Evolutionary conservation across 768 basidiomycete genomes (phyloP), one percentile per base, ranked within the genome.

Genomic region (Termitomyces sp.): DNA sequence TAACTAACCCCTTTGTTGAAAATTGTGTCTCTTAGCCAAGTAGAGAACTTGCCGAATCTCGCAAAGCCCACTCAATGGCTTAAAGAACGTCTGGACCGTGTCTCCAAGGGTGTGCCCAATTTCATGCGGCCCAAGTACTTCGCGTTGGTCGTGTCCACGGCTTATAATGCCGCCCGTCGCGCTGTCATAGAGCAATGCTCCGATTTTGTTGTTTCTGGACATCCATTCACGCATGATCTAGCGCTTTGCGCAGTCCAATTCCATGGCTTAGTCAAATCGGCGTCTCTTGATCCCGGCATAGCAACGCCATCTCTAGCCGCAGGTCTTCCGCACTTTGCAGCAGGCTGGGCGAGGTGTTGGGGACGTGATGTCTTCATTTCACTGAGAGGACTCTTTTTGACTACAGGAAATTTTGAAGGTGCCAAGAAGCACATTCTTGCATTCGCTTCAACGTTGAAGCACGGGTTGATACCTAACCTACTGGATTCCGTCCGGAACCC

Each of bases 61-160:
- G 73, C 66, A 2, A 77, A 78, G 57, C 87, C 91, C 11, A 88
- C 86, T 5, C 71, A 80, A 52, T 99, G 97, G 97, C 76, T 98
- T 64, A 81, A 84, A 66, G 83, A 90, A 58, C 82, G 94, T n/a
- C 91, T 95, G 62, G 90, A 93, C 45, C 77, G 83, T 21, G 80
- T 98, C 64, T 87, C 89, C 62, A 66, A 67, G 1, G 77, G 77
- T 11, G 85, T 87, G 6, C 90, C 97, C 0, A 81, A 88, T 17
- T 95, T 93, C 76, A 77, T 98, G 70, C 82, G 95, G 21, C 97
- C 97, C 21, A 98, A 96, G 69, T 98, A 92, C 71, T 99, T 99
- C 61, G 93, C 94, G 0, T 79, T 98, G 56, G 80, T 96, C 54
- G 78, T 98, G 56, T 91, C 88, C 22, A 86, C 86, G 56, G 94